Conservation (phyloP, 192 early-diverging fungal genomes). For the Cetraspora pellucida region DNA sequence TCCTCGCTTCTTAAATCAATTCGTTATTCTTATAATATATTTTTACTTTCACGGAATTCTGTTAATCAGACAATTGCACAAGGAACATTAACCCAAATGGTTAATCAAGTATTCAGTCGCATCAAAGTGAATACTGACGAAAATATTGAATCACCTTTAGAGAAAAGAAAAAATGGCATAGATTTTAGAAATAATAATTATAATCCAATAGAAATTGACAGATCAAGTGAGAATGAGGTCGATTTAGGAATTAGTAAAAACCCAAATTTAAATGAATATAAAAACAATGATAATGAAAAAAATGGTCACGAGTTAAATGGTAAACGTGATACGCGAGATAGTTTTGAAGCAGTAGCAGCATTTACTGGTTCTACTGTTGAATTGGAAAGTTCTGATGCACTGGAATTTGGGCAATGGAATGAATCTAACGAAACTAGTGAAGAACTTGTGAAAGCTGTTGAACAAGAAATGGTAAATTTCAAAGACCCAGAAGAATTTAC, state of each 20-base stretch:
- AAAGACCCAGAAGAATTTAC: background rate
- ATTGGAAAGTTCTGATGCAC: background rate
- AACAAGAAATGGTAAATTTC: constrained; percentile 20
- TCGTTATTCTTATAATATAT: constrained; percentile 86
- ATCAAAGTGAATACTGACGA: constrained; percentile 36
- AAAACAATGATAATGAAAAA: background rate
- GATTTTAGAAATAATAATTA: constrained; percentile 6
- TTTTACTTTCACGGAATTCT: constrained; percentile 70
- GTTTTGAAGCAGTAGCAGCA: background rate
- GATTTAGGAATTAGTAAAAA: background rate
- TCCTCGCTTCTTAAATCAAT: constrained; percentile 78
- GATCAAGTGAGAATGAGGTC: background rate
- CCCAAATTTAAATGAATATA: background rate
- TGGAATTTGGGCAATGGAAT: constrained; percentile 15
- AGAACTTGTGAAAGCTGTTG: constrained; percentile 16
- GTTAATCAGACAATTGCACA: constrained; percentile 86
- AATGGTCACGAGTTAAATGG: constrained; percentile 1
- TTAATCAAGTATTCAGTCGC: constrained; percentile 78
- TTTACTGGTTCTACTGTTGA: background rate
- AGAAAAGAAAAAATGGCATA: background rate
- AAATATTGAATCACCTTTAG: background rate
- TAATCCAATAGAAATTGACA: background rate
- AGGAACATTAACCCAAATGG: constrained; percentile 88
- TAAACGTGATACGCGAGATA: background rate
- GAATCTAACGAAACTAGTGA: background rate